A percentile compares a stretch with the other conserved stretches of the same genome.
These are phyloP conservation scores for Ophiostoma australiae DNA, from an alignment of 2,329 filamentous ascomycete species.

Conservation along the genomic window DNA sequence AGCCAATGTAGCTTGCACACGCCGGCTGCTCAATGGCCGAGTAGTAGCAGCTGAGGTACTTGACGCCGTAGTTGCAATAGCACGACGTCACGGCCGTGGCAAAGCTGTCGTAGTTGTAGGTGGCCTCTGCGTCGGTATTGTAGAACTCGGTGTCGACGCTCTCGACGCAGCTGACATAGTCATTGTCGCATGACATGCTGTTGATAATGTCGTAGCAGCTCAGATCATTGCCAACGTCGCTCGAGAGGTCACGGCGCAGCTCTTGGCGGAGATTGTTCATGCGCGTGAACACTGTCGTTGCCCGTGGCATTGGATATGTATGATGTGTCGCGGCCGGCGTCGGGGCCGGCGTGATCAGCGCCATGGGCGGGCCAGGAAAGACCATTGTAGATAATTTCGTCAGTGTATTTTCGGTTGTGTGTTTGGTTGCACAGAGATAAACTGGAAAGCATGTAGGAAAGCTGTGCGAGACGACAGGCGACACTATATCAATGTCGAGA, in stretches of 20 bases:
- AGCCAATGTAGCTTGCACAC: conserved; percentile 25
- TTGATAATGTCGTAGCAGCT: not conserved
- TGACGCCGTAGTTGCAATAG: conserved; percentile 30
- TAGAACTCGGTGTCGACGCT: not conserved
- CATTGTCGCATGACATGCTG: not conserved
- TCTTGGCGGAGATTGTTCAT: conserved; percentile 20
- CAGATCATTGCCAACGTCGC: not conserved
- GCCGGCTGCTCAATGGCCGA: conserved; percentile 19
- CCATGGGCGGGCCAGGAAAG: not conserved
- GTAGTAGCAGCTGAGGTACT: conserved; percentile 30
- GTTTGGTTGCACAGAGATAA: not conserved
- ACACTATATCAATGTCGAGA: not conserved
- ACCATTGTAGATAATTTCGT: not conserved
- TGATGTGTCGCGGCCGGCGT: conserved; percentile 18
- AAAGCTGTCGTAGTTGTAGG: not conserved
- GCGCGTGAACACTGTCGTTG: conserved; percentile 22
- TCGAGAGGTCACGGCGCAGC: conserved; percentile 10
- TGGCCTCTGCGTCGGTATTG: not conserved
- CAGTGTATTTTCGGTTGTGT: not conserved
- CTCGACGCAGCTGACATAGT: not conserved
- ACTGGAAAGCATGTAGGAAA: not conserved
- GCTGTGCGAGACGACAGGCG: not conserved
- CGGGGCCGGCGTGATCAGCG: conserved; percentile 8
- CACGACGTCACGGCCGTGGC: conserved; percentile 24
- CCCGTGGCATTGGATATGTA: conserved; percentile 22